Evolutionary conservation across 2,329 filamentous ascomycete species (phyloP), one percentile per base, ranked within the genome.

Genomic region (Talaromyces funiculosus): DNA sequence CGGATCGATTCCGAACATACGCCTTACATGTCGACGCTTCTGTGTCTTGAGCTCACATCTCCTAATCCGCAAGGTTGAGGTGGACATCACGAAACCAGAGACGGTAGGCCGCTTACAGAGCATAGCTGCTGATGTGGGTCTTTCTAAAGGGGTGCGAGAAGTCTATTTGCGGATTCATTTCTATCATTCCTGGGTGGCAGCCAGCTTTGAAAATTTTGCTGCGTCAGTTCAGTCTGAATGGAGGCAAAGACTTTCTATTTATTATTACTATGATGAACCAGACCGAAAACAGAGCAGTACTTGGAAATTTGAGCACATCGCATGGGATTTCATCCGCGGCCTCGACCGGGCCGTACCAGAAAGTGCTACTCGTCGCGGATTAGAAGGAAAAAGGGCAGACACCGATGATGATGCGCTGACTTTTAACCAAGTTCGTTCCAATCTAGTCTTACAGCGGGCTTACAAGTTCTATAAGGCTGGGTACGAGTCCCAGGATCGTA

Each of bases 151-250:
- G 16, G 45, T 51, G 8, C 45, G 45, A 20, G 45, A 51, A 33
- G 33, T 58, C 7, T 35, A 58, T 40, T 18, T 58, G 14, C 56
- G 56, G 6, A 4, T 58, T 49, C 43, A 58, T 51, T 58, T 58
- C 24, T 58, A 49, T 51, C 56, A 58, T 22, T 29, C 42, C 24
- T 58, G 56, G 43, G 56, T 58, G 20, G 56, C 56, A 37, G 43
- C 29, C 3, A 58, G 24, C 7, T 51, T 35, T 16, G 33, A 51
- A 31, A 58, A 58, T 10, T 58, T 58, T 29, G 43, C 16, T 37
- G 10, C 33, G 7, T 37, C 43, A 14, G n/a, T 51, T 18, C 35
- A 51, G 22, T 43, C 43, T 29, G 43, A 51, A 51, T 58, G 56
- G 56, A 16, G 16, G 31, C 31, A 58, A 18, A 43, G 51, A 38